Evolutionary conservation across 768 basidiomycete species (phyloP), one percentile per base, ranked within the genome.

Genomic region (Phanerodontia chrysosporium): DNA sequence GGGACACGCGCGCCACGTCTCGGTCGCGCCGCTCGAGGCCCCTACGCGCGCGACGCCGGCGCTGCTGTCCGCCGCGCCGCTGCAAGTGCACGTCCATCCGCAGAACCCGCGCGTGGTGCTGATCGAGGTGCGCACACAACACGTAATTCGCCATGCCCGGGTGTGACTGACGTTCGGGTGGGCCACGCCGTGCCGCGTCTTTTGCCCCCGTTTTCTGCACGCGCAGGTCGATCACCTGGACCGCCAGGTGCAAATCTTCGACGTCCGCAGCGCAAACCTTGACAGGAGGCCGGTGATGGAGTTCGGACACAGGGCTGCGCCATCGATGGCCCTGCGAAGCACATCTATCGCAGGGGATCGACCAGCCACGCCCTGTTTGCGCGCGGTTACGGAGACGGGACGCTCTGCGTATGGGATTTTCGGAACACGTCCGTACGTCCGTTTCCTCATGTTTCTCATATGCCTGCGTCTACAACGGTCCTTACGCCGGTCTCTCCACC

Each of bases 161-260:
- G 4, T 14, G 16, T 16, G 10, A 22, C 49, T 36, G 22, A 22
- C 45, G n/a, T n/a, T n/a, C n/a, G n/a, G n/a, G n/a, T n/a, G n/a
- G n/a, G n/a, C n/a, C n/a, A n/a, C n/a, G n/a, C n/a, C n/a, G n/a
- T n/a, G n/a, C n/a, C n/a, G n/a, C n/a, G n/a, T n/a, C n/a, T n/a
- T n/a, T n/a, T n/a, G n/a, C n/a, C n/a, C n/a, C n/a, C n/a, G n/a
- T n/a, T n/a, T n/a, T n/a, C 42, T 14, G 16, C 32, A 42, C 52
- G 30, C 52, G 22, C 64, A 83, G 82, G 72, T 83, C 57, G 74
- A 77, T 60, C 78, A 79, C 66, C 71, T 79, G 55, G 78, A 81
- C 61, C 69, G 70, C 48, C 83, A 84, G 67, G 72, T 82, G 21
- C 74, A 78, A 54, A 61, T 83, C 36, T 84, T 73, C 62, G 84